Base-by-base conservation (phyloP, 2,329 filamentous ascomycete species). In the Colletotrichum sp. region DNA sequence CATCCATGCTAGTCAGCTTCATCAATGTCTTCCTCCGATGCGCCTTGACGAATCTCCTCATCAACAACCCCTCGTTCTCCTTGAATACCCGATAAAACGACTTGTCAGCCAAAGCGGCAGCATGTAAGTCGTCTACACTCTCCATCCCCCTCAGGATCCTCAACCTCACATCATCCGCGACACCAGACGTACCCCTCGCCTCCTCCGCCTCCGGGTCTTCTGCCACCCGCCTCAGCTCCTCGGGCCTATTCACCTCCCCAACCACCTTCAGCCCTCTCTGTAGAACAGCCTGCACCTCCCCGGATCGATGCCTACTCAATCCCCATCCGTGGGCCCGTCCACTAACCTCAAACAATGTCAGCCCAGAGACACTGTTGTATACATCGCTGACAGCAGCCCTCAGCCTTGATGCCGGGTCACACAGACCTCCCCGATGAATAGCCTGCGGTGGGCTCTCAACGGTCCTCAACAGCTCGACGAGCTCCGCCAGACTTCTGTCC, bases 321-420 rank as follows among this genome's bases (percentile, higher is more conserved):
- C 84, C 88, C 89, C 88, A 90, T 7, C 88, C 89, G 36, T 88
- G 87, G 52, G 84, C 84, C 78, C 84, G 84, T 0, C 88, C 88
- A 18, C 85, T 88, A 1, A 90, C 85, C 34, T 90, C 88, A 61
- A 85, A 82, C 0, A 91, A 82, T 3, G 88, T 90, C 6, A 91
- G 76, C 0, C 89, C 89, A 8, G 82, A 80, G 4, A 91, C 84
- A 70, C 88, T 90, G 69, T 89, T 89, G 72, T 86, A 89, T 3
- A 91, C 87, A 73, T 90, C 88, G 30, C 84, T 86, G 12, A 91
- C 82, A 8, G 87, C 85, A 6, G 83, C 82, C 10, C 88, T 84
- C 67, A 91, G 89, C 0, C 85, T 81, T 2, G 87, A 85, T 7
- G 86, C 85, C 9, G 88, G 88, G 72, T 91, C 89, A 78, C 89